Evolutionary conservation across 1,284 basidiomycete species (phyloP), one percentile per base, ranked within the genome.

Genomic region (Boletus sp.): DNA sequence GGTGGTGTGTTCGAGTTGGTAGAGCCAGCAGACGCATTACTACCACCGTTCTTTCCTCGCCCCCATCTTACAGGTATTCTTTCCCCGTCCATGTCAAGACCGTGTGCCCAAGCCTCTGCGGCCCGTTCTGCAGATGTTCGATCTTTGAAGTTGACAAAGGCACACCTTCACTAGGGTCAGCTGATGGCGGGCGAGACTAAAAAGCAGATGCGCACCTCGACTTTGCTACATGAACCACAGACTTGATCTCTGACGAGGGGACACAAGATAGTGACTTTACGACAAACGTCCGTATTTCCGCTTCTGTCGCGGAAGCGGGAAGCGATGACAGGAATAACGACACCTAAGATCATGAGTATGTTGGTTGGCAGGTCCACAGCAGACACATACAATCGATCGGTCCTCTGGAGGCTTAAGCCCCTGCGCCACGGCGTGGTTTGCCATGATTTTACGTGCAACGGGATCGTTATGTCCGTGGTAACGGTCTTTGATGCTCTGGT

Each of bases 321-420:
- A 99, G 76, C 3, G 88, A 84, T 4, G 94, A 85, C 44, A 99
- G 76, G 70, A 97, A 94, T 13, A 99, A 72, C 1, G 95, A 96
- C 17, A 85, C 93, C 94, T 95, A 46, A n/a, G 10, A 40, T 20
- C 27, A 29, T 65, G 16, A 61, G 49, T 25, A 41, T 25, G 8
- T n/a, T 7, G 9, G 0, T 4, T 26, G 4, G 2, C 35, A 8
- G 2, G 41, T 17, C n/a, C 8, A 7, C 34, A 26, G 36, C 25
- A 7, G 14, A 78, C 33, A 55, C 91, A 59, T 68, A 94, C 91
- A 46, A 99, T 84, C 3, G 80, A 77, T 52, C 76, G 67, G 67
- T 99, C 95, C 57, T 93, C 91, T 33, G 96, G 96, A 29, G 94
- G 86, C 46, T 86, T 83, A 35, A 99, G 73, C 1, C 94, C 94